Evolutionary conservation across 768 basidiomycete species (phyloP), one percentile per base, ranked within the genome.

Genomic region (Asterophora lycoperdoides): DNA sequence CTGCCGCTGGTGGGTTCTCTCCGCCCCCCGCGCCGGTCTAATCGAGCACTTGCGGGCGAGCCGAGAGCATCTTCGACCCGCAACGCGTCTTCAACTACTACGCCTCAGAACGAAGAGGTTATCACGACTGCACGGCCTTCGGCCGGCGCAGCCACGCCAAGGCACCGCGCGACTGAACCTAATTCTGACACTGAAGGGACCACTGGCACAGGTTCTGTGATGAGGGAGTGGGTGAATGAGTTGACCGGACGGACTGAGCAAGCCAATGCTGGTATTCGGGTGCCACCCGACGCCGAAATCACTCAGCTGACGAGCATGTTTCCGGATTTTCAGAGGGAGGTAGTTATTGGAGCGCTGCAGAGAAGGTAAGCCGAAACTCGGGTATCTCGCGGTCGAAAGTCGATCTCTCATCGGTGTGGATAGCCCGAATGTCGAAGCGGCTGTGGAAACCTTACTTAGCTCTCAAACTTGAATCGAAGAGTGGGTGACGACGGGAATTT

Each of bases 171-270:
- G 37, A 42, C 45, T 32, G 55, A 59, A 7, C 58, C 52, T 30
- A 54, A 56, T 30, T 56, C 56, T 45, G 61, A 57, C 33, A 58
- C 56, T 8, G 59, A 56, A 35, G 60, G 59, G 30, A 9, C 30
- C 38, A 55, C 66, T 10, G 65, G 68, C 15, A 65, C 67, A 26
- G 44, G 49, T 36, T 81, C 81, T 11, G 83, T 88, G 18, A 72
- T 90, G 63, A 76, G 83, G 43, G 84, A 87, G 60, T 89, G 86
- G 87, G 84, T 90, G 20, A 75, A 88, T 50, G 87, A 88, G 55
- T 65, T 92, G 56, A 88, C 87, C 1, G 87, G 89, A 5, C 67
- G 82, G 47, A 64, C 74, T 23, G 79, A 77, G 15, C 75, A 76
- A 38, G 69, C 74, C 15, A 73, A 69, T 40, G 64, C 78, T 26